Base-by-base conservation (phyloP, 352 stramenopile species). In the Phytophthora colocasiae region DNA sequence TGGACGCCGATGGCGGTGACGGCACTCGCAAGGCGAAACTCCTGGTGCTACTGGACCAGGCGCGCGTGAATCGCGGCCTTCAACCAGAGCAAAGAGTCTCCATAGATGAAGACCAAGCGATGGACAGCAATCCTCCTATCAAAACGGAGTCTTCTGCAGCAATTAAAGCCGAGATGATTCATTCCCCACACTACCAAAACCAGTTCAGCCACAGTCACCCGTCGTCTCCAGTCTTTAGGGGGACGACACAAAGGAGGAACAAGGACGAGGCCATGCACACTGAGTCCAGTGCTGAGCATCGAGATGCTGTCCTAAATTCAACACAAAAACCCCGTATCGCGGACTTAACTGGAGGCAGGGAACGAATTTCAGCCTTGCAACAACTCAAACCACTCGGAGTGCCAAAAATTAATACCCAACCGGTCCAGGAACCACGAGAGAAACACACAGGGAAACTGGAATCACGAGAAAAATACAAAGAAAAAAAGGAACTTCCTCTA, bases 31-130 rank as follows among this genome's bases (percentile, higher is more conserved):
- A 79, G 49, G 32, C 48, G 24, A 64, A 78, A 45, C 22, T 88
- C 7, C 64, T 77, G 17, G 69, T 75, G 14, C 63, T 88, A n/a
- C 68, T 87, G 27, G 71, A 79, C 51, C 77, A 69, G 29, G 77
- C 74, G 15, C 70, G 75, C 8, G 56, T 70, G 12, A 71, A 79
- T 34, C 60, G 59, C 19, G 34, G 58, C n/a, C 19, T 67, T 11
- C 44, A 79, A 14, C 66, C 60, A 4, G 66, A 76, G 6, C 22
- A 47, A 24, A 34, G 26, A 22, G 26, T 10, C 26, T n/a, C 40
- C 32, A 34, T 31, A 34, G 31, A 4, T 43, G 5, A 46, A 38
- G 53, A 59, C 12, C 29, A 60, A 47, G 40, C 22, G 29, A 46
- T 70, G 31, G 34, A 61, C 24, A 11, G 12, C 32, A 41, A 48